Percentiles rank a stretch among this genome's conserved stretches.
Conservation (phyloP, 352 stramenopile species). For the Peronospora farinosa region DNA sequence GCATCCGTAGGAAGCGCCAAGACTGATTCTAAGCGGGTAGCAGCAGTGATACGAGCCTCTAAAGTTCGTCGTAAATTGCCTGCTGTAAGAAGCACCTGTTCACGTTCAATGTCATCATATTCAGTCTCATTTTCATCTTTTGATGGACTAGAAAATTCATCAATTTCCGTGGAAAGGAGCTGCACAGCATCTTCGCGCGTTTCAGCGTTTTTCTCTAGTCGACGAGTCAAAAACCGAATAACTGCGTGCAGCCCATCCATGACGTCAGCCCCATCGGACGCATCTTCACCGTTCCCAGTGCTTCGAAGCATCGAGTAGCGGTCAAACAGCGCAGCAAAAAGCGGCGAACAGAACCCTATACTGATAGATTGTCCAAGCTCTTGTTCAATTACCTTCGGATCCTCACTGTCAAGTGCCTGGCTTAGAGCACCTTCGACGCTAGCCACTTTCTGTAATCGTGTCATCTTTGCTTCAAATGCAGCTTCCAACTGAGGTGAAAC, state of each 20-base stretch:
- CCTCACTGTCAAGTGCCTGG: constrained; percentile 25
- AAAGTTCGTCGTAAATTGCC: constrained; percentile 43
- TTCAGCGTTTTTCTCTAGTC: constrained; percentile 45
- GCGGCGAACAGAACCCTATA: constrained; percentile 46
- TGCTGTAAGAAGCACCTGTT: constrained; percentile 37
- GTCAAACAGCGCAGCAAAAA: constrained; percentile 48
- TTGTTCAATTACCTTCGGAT: constrained; percentile 41
- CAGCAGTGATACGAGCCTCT: constrained; percentile 42
- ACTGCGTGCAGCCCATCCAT: constrained; percentile 45
- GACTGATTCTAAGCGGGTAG: constrained; percentile 40
- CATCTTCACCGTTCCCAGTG: constrained; percentile 11
- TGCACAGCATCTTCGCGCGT: constrained; percentile 55
- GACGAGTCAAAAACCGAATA: constrained; percentile 49
- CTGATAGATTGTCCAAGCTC: constrained; percentile 48
- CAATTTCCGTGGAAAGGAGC: constrained; percentile 44
- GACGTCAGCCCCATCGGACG: constrained; percentile 5
- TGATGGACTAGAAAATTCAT: constrained; percentile 36
- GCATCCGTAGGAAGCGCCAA: constrained; percentile 38
- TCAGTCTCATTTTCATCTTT: constrained; percentile 20
- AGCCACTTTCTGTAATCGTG: constrained; percentile 38
- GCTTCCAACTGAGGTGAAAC: constrained; percentile 22
- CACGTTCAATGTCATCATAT: constrained; percentile 29
- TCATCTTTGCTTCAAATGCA: constrained; percentile 38
- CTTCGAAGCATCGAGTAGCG: constrained; percentile 31
- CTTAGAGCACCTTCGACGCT: constrained; percentile 35